Evolutionary conservation across 345 rosid species (phyloP).

Genomic region (Hypericum perforatum): DNA sequence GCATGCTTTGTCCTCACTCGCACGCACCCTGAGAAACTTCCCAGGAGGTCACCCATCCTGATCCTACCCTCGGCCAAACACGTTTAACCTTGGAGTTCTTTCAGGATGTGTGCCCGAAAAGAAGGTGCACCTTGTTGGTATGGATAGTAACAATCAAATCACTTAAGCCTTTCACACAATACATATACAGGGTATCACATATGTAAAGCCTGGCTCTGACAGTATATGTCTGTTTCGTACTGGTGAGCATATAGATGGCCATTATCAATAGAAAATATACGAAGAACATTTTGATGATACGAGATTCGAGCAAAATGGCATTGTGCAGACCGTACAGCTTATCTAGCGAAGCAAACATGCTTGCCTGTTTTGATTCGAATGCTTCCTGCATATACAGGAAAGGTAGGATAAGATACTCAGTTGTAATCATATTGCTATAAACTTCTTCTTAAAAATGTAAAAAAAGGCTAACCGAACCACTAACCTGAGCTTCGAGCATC

Average conservation of each 20-base stretch:
- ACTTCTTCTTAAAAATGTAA: too few species aligned
- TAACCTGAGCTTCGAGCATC: slow-evolving; percentile 67
- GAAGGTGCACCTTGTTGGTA: too few species aligned
- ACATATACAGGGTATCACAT: too few species aligned
- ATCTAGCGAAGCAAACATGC: slow-evolving; percentile 68
- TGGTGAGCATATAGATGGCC: slow-evolving; percentile 73
- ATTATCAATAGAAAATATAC: slow-evolving; percentile 46
- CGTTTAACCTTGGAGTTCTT: too few species aligned
- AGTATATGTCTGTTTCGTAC: slow-evolving; percentile 79
- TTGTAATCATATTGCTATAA: too few species aligned
- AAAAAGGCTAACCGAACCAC: not conserved
- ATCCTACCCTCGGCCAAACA: too few species aligned
- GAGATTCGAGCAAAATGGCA: slow-evolving; percentile 70
- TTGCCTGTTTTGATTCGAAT: slow-evolving; percentile 77
- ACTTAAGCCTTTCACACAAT: too few species aligned
- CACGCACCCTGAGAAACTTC: too few species aligned
- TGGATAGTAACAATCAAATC: too few species aligned
- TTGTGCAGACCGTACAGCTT: slow-evolving; percentile 71
- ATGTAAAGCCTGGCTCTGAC: slow-evolving; percentile 64
- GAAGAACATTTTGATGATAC: slow-evolving; percentile 65
- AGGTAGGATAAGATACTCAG: not conserved
- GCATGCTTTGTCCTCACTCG: too few species aligned
- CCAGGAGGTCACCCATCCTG: too few species aligned
- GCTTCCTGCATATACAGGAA: slow-evolving; percentile 42
- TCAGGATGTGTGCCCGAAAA: too few species aligned